Conservation (phyloP, 805 yeast genomes). For the Kuraishia piskuri region DNA sequence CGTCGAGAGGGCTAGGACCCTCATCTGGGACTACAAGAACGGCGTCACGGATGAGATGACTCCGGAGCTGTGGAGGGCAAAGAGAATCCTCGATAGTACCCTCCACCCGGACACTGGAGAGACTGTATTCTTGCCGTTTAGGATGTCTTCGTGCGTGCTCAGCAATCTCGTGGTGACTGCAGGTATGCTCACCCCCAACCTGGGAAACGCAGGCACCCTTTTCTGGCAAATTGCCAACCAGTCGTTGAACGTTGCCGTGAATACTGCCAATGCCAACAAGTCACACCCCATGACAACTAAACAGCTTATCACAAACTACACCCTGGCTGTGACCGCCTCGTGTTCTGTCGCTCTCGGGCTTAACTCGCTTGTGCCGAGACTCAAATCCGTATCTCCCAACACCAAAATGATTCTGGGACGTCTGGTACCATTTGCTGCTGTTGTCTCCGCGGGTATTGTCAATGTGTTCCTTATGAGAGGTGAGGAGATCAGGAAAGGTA, state of each 20-base stretch:
- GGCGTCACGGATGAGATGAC: slow-evolving; percentile 60
- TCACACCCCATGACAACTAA: slow-evolving; percentile 79
- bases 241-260: slow-evolving; percentile 92
- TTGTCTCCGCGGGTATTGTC: slow-evolving; percentile 92
- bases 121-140: slow-evolving; percentile 83
- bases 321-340: slow-evolving; percentile 87
- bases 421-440: slow-evolving; percentile 97
- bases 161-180: slow-evolving; percentile 92
- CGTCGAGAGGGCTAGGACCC: slow-evolving; percentile 52
- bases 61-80: slow-evolving; percentile 84
- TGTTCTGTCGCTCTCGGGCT: slow-evolving; percentile 94
- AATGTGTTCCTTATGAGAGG: slow-evolving; percentile 96
- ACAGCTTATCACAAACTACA: slow-evolving; percentile 73
- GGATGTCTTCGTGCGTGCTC: slow-evolving; percentile 94
- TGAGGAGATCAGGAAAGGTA: slow-evolving; percentile 85
- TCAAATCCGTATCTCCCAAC: slow-evolving; percentile 59
- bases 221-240: slow-evolving; percentile 99
- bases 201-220: slow-evolving; percentile 83
- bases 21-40: slow-evolving; percentile 64
- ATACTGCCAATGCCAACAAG: slow-evolving; percentile 93
- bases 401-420: slow-evolving; percentile 72
- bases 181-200: slow-evolving; percentile 94
- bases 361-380: slow-evolving; percentile 81
- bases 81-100: slow-evolving; percentile 80
- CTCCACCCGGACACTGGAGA: slow-evolving; percentile 97